phyloP scores from a whole-genome alignment of 2,329 filamentous ascomycete species.

The Fusarium humuli region DNA sequence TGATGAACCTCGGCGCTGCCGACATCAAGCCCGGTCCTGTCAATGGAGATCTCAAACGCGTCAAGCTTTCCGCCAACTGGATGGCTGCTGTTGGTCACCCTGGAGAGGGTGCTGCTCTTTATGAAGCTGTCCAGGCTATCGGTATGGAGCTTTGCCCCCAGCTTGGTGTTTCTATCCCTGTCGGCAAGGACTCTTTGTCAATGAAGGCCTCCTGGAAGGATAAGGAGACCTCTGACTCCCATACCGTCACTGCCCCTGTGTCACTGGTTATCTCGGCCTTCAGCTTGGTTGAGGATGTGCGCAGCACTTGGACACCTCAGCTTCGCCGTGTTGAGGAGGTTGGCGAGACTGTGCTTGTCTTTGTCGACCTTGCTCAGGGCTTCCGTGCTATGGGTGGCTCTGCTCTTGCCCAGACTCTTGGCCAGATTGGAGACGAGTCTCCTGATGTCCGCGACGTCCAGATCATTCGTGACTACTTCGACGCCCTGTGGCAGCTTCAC shows the following conservation, averaged over 20 bases:
- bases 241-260: slow-evolving; percentile 91
- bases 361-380: slow-evolving; percentile 87
- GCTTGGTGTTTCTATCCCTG: slow-evolving; percentile 92
- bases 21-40: slow-evolving; percentile 61
- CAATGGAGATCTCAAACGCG: slow-evolving; percentile 75
- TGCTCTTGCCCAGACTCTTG: slow-evolving; percentile 88
- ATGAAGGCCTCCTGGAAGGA: slow-evolving; percentile 99
- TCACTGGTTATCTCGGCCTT: slow-evolving; percentile 94
- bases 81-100: slow-evolving; percentile 97
- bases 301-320: slow-evolving; percentile 93
- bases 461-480: slow-evolving; percentile 88
- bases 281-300: slow-evolving; percentile 82
- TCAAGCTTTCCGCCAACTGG: slow-evolving; percentile 97
- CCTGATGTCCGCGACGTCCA: slow-evolving; percentile 88
- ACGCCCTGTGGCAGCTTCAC: slow-evolving; percentile 78
- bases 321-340: slow-evolving; percentile 86
- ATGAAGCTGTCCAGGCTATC: slow-evolving; percentile 92
- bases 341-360: slow-evolving; percentile 88
- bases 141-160: slow-evolving; percentile 92
- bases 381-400: slow-evolving; percentile 89
- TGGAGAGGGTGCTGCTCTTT: slow-evolving; percentile 91
- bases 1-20: slow-evolving; percentile 91
- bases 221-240: slow-evolving; percentile 70
- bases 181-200: slow-evolving; percentile 97
- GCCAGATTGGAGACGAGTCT: slow-evolving; percentile 83